Conservation (phyloP, 257 asterid species). For the Jaltomata sinuosa region DNA sequence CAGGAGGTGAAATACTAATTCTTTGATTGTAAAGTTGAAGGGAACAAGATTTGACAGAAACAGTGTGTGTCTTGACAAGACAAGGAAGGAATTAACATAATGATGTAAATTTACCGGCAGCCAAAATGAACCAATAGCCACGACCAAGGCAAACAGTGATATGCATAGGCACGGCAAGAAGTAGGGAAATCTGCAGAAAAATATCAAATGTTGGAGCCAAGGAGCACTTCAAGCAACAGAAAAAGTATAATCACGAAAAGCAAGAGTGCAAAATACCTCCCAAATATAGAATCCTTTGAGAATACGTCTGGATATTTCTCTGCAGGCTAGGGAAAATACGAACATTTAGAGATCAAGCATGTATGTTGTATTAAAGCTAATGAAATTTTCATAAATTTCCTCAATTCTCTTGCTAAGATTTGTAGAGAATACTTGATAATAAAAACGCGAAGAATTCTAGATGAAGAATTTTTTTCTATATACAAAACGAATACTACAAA, state of each 20-base stretch:
- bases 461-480: not conserved
- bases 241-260: not conserved
- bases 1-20: not conserved
- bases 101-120: constrained; percentile 52
- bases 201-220: not conserved
- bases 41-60: not conserved
- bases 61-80: not conserved
- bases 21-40: not conserved
- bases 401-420: not conserved
- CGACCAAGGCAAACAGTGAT: constrained; percentile 53
- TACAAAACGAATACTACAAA: not conserved
- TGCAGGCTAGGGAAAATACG: constrained; percentile 47
- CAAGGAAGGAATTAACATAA: not conserved
- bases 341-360: not conserved
- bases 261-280: constrained; percentile 33
- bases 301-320: constrained; percentile 68
- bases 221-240: not conserved
- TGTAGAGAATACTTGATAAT: not conserved
- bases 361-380: not conserved
- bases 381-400: not conserved
- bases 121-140: constrained; percentile 42
- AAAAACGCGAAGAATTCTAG: not conserved
- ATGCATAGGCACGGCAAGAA: constrained; percentile 74
- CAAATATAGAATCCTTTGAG: constrained; percentile 53
- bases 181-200: constrained; percentile 66